A percentile compares a stretch with the other conserved stretches of the same genome.
These are phyloP conservation scores for Suillus discolor DNA, from an alignment of 768 basidiomycete genomes.

Conservation along the genomic window DNA sequence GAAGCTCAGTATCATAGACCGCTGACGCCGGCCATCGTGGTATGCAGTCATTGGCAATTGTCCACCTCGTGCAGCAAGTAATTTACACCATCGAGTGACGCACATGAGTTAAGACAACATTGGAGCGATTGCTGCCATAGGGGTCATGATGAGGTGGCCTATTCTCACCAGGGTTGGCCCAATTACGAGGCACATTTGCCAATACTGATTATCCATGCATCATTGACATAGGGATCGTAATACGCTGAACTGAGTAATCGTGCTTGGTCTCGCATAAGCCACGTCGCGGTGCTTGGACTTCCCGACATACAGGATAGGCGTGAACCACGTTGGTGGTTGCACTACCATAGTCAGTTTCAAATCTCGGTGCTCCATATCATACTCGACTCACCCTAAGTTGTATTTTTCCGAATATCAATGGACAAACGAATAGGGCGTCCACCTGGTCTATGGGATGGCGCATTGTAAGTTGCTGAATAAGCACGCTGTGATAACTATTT, in stretches of 20 bases:
- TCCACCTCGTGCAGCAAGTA: slow-evolving; percentile 56
- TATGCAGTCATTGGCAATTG: slow-evolving; percentile 74
- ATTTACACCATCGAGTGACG: slow-evolving; percentile 66
- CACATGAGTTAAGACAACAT: background rate
- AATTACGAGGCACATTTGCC: slow-evolving; percentile 70
- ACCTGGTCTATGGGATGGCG: too few species aligned
- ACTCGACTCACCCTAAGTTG: too few species aligned
- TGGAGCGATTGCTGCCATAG: slow-evolving; percentile 69
- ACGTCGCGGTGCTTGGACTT: slow-evolving; percentile 67
- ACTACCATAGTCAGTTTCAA: slow-evolving; percentile 9
- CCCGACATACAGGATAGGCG: slow-evolving; percentile 71
- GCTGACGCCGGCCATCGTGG: slow-evolving; percentile 65
- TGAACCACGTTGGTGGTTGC: slow-evolving; percentile 67
- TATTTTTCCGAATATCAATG: too few species aligned
- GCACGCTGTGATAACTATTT: too few species aligned
- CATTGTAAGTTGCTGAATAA: too few species aligned
- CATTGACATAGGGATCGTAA: slow-evolving; percentile 51
- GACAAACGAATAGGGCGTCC: too few species aligned
- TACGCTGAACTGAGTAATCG: slow-evolving; percentile 83
- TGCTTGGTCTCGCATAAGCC: slow-evolving; percentile 86
- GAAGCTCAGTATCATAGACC: slow-evolving; percentile 48
- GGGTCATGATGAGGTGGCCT: slow-evolving; percentile 91
- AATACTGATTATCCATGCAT: slow-evolving; percentile 52
- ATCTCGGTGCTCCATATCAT: too few species aligned
- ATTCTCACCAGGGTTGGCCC: slow-evolving; percentile 60